phyloP scores from a whole-genome alignment of 257 asterid genomes.

The Solanum lignicaule region DNA sequence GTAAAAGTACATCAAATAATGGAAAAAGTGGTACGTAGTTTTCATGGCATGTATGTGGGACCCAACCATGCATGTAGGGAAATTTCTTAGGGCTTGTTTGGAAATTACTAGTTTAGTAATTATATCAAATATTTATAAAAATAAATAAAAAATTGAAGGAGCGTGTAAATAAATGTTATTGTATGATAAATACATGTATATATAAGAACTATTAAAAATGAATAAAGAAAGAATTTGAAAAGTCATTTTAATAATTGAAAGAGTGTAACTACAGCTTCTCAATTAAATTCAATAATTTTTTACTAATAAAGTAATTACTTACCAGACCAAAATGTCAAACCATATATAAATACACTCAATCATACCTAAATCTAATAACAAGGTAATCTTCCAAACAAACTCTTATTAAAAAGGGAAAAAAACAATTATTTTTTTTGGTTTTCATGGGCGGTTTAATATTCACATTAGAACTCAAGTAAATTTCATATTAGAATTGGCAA shows the following conservation, averaged over 20 bases:
- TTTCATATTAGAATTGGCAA: background rate
- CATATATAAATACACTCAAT: background rate
- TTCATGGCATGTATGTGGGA: background rate
- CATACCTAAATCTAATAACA: background rate
- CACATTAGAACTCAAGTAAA: background rate
- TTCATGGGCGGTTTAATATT: fast-evolving
- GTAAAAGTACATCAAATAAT: background rate
- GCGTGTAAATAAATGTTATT: background rate
- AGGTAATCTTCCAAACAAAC: background rate
- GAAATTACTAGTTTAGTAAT: background rate
- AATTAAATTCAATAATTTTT: background rate
- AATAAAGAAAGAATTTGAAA: background rate
- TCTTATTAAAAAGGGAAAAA: background rate
- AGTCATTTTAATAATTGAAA: background rate
- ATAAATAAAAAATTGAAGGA: background rate
- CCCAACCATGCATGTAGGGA: background rate
- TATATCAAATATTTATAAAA: background rate
- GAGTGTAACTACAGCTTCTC: background rate
- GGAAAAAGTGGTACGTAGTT: background rate
- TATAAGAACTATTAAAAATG: background rate
- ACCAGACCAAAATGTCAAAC: background rate
- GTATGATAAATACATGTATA: background rate
- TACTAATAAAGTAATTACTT: background rate
- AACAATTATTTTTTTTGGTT: background rate
- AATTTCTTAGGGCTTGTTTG: background rate